Conservation (phyloP, 257 asterid genomes). For the Solanum verrucosum region DNA sequence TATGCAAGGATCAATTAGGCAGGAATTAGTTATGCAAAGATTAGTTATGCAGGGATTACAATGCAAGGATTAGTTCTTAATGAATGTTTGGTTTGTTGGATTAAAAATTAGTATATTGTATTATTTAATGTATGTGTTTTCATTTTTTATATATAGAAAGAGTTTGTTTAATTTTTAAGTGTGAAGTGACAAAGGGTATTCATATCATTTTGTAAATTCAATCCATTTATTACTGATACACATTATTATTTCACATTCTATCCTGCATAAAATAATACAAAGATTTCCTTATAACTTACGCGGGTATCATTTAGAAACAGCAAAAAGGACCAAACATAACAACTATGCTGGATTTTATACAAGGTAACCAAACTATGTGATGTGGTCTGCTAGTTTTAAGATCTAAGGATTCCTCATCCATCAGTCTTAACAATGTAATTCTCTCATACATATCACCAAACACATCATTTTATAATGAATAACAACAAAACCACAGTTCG, state of each 20-base stretch:
- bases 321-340: neutral
- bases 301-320: neutral
- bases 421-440: neutral
- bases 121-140: neutral
- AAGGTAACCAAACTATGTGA: neutral
- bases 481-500: neutral
- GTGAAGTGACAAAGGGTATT: neutral
- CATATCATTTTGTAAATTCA: neutral
- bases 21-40: neutral
- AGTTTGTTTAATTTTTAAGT: neutral
- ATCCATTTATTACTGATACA: neutral
- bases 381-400: neutral
- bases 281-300: neutral
- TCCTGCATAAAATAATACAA: neutral
- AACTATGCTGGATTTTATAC: neutral
- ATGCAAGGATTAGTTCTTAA: neutral
- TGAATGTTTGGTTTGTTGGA: neutral
- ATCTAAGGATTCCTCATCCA: neutral
- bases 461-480: neutral
- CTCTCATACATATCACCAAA: neutral
- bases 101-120: neutral
- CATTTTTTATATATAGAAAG: neutral
- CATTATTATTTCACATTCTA: neutral
- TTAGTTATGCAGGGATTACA: neutral
- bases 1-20: neutral